Evolutionary conservation across 768 basidiomycete species (phyloP), one percentile per base, ranked within the genome.

Genomic region (Mycena chlorophos): DNA sequence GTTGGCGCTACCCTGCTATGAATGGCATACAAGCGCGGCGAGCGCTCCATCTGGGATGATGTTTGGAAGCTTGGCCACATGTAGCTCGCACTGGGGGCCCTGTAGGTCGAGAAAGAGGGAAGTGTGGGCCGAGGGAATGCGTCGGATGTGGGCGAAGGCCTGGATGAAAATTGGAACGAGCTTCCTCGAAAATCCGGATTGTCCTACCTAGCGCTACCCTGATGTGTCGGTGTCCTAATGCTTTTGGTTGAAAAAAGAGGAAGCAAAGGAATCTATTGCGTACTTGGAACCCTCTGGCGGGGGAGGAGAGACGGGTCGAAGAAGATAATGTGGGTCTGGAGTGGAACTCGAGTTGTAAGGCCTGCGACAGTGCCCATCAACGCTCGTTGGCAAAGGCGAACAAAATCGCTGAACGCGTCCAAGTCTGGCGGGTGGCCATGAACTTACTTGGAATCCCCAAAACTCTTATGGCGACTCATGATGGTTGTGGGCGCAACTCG

Each of bases 61-160:
- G 76, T 69, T 60, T 71, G 68, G 56, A 80, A 72, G 54, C 65
- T 69, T n/a, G 77, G 76, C 79, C 78, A 81, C 64, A 72, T 69
- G 65, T 72, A 81, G 43, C 76, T 74, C 56, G 78, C 73, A 52
- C 72, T 76, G 45, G 75, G 70, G 43, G 74, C 71, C 63, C 74
- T 72, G 66, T 76, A 76, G 49, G 76, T 70, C 22, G 74, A 73
- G 51, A 78, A 67, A 46, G 71, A 69, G 14, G 54, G 57, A 38
- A 49, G 19, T n/a, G 59, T 28, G 10, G 56, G 53, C 38, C 22
- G 42, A 25, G 8, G 43, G 39, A 22, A 49, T 43, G 31, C 50
- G 28, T 5, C 39, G 40, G 28, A 50, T 16, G 19, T 19, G 30
- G 48, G 2, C 8, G 22, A 28, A 46, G 14, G 26, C 5, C 10